Conservation (phyloP, 192 early-diverging fungal species). For the Coemansia nantahalensis region DNA sequence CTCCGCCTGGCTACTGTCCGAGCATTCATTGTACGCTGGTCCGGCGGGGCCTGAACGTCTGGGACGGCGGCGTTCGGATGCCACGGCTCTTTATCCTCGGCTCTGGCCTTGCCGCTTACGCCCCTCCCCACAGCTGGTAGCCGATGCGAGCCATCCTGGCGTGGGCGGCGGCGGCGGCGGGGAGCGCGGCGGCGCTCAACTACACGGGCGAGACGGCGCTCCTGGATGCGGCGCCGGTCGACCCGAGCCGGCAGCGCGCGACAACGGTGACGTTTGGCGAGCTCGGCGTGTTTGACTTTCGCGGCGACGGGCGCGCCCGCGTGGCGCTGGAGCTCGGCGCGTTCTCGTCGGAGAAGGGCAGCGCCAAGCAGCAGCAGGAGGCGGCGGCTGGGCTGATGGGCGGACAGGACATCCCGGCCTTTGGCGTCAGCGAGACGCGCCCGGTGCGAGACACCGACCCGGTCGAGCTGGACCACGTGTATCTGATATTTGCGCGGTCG, state of each 20-base stretch:
- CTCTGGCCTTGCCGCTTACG: too few relatives aligned
- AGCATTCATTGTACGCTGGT: too few relatives aligned
- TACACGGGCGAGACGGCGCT: slow-evolving; percentile 46
- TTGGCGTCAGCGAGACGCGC: slow-evolving; percentile 10
- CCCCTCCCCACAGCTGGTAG: too few relatives aligned
- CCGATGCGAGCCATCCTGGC: too few relatives aligned
- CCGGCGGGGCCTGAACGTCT: too few relatives aligned
- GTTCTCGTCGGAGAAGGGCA: slow-evolving; percentile 44
- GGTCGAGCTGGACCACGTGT: slow-evolving; percentile 44
- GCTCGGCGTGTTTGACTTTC: slow-evolving; percentile 47
- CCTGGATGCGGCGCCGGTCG: slow-evolving; percentile 35
- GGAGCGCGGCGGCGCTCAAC: slow-evolving; percentile 17
- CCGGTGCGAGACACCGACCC: slow-evolving; percentile 28
- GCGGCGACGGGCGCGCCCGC: slow-evolving; percentile 41
- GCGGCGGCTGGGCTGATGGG: background rate
- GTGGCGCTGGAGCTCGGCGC: slow-evolving; percentile 41
- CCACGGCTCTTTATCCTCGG: too few relatives aligned
- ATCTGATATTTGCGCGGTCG: slow-evolving; percentile 42
- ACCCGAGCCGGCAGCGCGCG: slow-evolving; percentile 25
- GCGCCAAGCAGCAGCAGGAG: slow-evolving; percentile 3
- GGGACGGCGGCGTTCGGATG: too few relatives aligned
- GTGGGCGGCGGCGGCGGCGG: too few relatives aligned
- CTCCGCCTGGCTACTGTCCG: too few relatives aligned
- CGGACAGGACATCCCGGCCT: slow-evolving; percentile 1
- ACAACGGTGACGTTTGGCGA: slow-evolving; percentile 44